Evolutionary conservation across 371 early-diverging fungal species (phyloP), one percentile per base, ranked within the genome.

Genomic region (Mortierella sp.): DNA sequence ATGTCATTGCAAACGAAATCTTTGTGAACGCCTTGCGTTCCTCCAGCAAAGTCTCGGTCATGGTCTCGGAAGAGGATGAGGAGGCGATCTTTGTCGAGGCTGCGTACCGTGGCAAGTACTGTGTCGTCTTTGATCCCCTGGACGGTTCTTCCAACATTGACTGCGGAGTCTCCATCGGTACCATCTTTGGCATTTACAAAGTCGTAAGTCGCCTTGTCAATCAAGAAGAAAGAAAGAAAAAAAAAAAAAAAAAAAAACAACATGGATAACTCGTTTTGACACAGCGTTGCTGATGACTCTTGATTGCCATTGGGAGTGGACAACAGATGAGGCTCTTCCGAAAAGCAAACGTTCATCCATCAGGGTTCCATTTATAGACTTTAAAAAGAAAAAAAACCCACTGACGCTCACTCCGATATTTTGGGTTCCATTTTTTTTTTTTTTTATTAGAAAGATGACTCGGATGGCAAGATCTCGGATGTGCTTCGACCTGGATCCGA

Each of bases 111-210:
- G 98, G 96, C 74, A 93, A 95, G 83, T 98, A 98, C 88, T 92
- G 94, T 80, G 97, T 98, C 29, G 95, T 95, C 30, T 98, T 98
- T 87, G 99, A 98, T 82, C 99, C 99, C 53, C 89, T 98, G 43
- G 98, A 98, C 82, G 99, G 99, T 58, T 91, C 91, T 70, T 94
- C 95, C 84, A 98, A 98, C 87, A 98, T 98, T 81, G 99, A 98
- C 80, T 96, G 97, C 75, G 99, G 98, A 86, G 97, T 98, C 50
- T 95, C 96, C 51, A 94, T 98, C 61, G 99, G 99, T 83, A 98
- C 99, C 37, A 98, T 98, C 81, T 98, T 98, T 86, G 98, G 98
- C 68, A 96, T 98, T 80, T 98, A 96, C 89, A 88, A 89, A 72
- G 89, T 95, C 72, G 94, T 94, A 86, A 82, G 90, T 86, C 18